Base-by-base conservation (phyloP, 73 alveolate genomes). In the Uronychia setigera region DNA sequence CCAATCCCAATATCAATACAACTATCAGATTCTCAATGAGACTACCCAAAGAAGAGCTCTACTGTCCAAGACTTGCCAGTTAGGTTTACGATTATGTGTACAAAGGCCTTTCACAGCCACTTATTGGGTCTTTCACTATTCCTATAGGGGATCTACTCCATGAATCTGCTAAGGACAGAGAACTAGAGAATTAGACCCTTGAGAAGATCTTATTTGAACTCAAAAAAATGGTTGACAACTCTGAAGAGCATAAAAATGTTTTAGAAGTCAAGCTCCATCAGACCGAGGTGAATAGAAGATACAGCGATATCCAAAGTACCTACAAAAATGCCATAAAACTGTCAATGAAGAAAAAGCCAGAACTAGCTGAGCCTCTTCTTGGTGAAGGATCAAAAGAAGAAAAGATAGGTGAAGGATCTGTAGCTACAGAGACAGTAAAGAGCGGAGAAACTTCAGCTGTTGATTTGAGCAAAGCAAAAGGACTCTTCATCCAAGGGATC, bases 1-100 rank as follows among this genome's bases (percentile, higher is more conserved):
- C 96, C 19, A 95, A 92, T 88, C 99, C 99, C 13, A 96, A 95
- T 29, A 96, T 96, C 76, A 94, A 94, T 83, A 80, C 98, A 0
- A 92, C 94, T 11, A 78, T 96, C 31, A 88, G 88, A 80, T 94
- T 96, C 84, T 86, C 92, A 74, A 32, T 94, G 32, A 89, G 92
- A 46, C 87, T 96, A 76, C 99, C 99, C 0, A 88, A 84, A 67
- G 97, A 92, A 29, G 92, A 92, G 57, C 88, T 93, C 29, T 96
- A 81, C 93, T 92, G 95, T 86, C 98, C 99, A 31, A 91, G 86
- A 78, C 92, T 96, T 67, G 92, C 92, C 80, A 88, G 98, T 83
- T 90, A 95, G 59, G 98, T 96, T 35, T 94, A 85, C 90, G 99
- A 96, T 86, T 80, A 96, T 91, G 81, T 96, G 57, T 94, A 93